Conservation (phyloP, 2,329 filamentous ascomycete genomes). For the Thelonectria discophora region DNA sequence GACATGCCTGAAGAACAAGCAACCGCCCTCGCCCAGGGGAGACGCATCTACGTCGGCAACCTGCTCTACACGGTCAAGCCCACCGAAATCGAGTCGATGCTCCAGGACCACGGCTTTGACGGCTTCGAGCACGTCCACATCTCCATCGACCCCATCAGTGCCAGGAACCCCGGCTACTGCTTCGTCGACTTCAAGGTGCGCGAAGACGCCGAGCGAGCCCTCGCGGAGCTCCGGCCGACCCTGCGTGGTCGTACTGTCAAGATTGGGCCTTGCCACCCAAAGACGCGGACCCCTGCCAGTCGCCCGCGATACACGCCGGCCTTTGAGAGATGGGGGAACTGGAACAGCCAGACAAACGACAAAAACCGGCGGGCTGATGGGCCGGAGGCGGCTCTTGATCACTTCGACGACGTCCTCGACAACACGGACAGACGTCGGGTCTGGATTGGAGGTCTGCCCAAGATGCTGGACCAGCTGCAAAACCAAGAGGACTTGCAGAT, state of each 20-base stretch:
- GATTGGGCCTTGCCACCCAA: slow-evolving; percentile 72
- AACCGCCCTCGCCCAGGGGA: slow-evolving; percentile 42
- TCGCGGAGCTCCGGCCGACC: slow-evolving; percentile 62
- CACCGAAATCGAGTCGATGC: slow-evolving; percentile 67
- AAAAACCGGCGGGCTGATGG: slow-evolving; percentile 10
- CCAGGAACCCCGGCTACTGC: slow-evolving; percentile 77
- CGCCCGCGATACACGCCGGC: slow-evolving; percentile 29
- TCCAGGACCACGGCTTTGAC: slow-evolving; percentile 55
- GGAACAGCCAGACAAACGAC: slow-evolving; percentile 41
- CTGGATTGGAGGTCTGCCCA: slow-evolving; percentile 60
- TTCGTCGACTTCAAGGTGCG: slow-evolving; percentile 72
- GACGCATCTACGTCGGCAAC: slow-evolving; percentile 69
- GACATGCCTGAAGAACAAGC: slow-evolving; percentile 12
- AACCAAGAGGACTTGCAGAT: slow-evolving; percentile 57
- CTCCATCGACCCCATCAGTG: slow-evolving; percentile 72
- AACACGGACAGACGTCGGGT: slow-evolving; percentile 50
- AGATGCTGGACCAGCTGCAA: slow-evolving; percentile 58
- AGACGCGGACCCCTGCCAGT: slow-evolving; percentile 41
- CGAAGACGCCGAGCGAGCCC: slow-evolving; percentile 61
- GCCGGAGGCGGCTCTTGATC: slow-evolving; percentile 33
- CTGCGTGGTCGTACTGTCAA: slow-evolving; percentile 69
- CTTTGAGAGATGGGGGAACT: slow-evolving; percentile 57
- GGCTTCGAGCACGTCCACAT: slow-evolving; percentile 68
- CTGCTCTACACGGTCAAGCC: slow-evolving; percentile 64
- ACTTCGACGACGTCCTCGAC: slow-evolving; percentile 40